Conservation (phyloP, 805 yeast genomes). For the Saturnispora ahearnii region DNA sequence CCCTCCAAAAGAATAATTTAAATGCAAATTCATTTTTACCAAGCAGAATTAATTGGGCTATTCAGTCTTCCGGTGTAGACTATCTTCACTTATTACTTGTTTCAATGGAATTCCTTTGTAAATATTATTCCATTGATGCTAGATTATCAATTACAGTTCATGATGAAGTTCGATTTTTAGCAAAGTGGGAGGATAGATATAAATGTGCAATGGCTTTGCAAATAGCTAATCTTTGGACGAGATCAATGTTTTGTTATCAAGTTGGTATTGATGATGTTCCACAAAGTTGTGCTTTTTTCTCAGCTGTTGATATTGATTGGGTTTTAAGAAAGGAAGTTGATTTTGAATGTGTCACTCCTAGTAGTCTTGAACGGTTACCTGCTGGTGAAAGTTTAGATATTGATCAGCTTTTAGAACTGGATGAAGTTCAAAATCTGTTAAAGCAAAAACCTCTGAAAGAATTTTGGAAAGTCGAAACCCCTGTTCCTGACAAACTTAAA, state of each 20-base stretch:
- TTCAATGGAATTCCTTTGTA: slow-evolving; percentile 76
- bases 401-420: slow-evolving; percentile 35
- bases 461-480: slow-evolving; percentile 1
- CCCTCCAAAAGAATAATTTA: slow-evolving; percentile 59
- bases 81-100: slow-evolving; percentile 78
- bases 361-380: slow-evolving; percentile 59
- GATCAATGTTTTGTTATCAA: slow-evolving; percentile 91
- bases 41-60: slow-evolving; percentile 93
- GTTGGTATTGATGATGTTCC: slow-evolving; percentile 85
- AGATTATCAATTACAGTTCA: slow-evolving; percentile 83
- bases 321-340: slow-evolving; percentile 90
- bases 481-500: neutral
- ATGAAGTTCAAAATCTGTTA: slow-evolving; percentile 25
- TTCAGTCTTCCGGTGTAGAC: slow-evolving; percentile 97
- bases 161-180: slow-evolving; percentile 84
- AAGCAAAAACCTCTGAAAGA: neutral
- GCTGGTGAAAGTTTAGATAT: slow-evolving; percentile 77
- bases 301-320: slow-evolving; percentile 84
- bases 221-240: slow-evolving; percentile 87
- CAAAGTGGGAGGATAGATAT: slow-evolving; percentile 63
- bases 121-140: slow-evolving; percentile 59
- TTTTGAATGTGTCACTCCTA: slow-evolving; percentile 85
- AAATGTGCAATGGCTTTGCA: slow-evolving; percentile 78
- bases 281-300: slow-evolving; percentile 90
- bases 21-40: slow-evolving; percentile 65